Evolutionary conservation across 805 yeast genomes (phyloP).

Genomic region (Ogataea henricii): DNA sequence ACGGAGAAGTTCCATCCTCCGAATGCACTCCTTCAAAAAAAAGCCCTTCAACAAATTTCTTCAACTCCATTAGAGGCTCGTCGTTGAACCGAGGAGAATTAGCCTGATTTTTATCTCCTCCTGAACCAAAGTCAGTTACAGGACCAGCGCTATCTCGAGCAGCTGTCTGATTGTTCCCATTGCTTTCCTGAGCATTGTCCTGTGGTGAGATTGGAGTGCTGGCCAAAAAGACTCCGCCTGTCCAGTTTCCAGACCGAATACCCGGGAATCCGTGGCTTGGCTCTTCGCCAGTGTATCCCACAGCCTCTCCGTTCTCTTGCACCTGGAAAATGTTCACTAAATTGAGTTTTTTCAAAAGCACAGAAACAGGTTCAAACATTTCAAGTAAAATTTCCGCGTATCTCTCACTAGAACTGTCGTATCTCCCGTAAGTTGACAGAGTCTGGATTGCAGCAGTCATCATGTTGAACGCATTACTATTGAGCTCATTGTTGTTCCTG

Average conservation of each 20-base stretch:
- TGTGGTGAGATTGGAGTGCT: background rate
- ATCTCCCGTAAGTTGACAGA: slow-evolving; percentile 14
- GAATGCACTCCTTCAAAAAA: slow-evolving; percentile 10
- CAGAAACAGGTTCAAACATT: slow-evolving; percentile 18
- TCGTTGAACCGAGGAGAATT: slow-evolving; percentile 2
- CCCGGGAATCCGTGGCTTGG: background rate
- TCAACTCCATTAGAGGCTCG: slow-evolving; percentile 13
- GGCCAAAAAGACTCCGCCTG: background rate
- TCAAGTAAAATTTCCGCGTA: slow-evolving; percentile 21
- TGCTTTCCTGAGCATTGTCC: background rate
- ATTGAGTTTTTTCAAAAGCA: slow-evolving; percentile 7
- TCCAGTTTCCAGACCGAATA: slow-evolving; percentile 2
- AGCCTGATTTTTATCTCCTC: background rate
- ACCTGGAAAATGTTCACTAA: slow-evolving; percentile 2
- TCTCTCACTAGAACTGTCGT: slow-evolving; percentile 17
- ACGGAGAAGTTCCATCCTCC: slow-evolving; percentile 8
- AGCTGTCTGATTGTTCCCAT: background rate
- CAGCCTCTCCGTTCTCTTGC: slow-evolving; percentile 7
- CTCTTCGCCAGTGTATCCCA: background rate
- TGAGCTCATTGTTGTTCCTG: slow-evolving; percentile 15
- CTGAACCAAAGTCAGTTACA: too few species aligned
- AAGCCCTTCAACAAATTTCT: slow-evolving; percentile 20
- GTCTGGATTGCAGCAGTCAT: slow-evolving; percentile 18
- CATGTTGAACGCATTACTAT: slow-evolving; percentile 16
- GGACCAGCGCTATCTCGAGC: too few species aligned